Percentiles rank a stretch among this genome's conserved stretches.
Conservation (phyloP, 2,329 filamentous ascomycete genomes). For the Epichloe uncinata region DNA sequence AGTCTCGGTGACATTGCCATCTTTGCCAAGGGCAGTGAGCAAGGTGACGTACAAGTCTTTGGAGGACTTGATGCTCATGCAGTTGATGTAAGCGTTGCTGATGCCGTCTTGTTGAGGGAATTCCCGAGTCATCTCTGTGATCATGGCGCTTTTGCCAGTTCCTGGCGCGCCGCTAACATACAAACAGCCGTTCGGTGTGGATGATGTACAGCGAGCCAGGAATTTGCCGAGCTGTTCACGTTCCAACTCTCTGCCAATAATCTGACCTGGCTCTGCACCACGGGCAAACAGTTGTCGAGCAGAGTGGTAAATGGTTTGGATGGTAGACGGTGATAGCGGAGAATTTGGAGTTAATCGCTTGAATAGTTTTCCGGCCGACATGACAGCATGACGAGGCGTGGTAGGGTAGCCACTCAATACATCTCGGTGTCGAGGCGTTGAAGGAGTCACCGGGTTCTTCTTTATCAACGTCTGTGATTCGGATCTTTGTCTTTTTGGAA, state of each 20-base stretch:
- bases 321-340: conserved; percentile 52
- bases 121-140: conserved; percentile 61
- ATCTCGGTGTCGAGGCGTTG: conserved; percentile 69
- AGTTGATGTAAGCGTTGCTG: conserved; percentile 76
- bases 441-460: conserved; percentile 49
- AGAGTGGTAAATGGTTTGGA: conserved; percentile 70
- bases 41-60: conserved; percentile 75
- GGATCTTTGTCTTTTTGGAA: conserved; percentile 14
- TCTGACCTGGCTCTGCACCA: conserved; percentile 57
- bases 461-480: conserved; percentile 19
- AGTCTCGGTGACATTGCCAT: conserved; percentile 45
- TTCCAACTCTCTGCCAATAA: conserved; percentile 66
- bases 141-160: conserved; percentile 91
- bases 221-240: conserved; percentile 54
- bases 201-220: conserved; percentile 47
- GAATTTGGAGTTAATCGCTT: conserved; percentile 71
- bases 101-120: conserved; percentile 39
- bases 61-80: conserved; percentile 88
- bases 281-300: conserved; percentile 80
- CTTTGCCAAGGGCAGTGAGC: conserved; percentile 52
- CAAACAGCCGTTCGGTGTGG: conserved; percentile 60
- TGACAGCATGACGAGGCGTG: conserved; percentile 75
- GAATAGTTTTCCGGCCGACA: conserved; percentile 59
- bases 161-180: conserved; percentile 94
- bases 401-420: conserved; percentile 56